Evolutionary conservation across 106 monocot genomes (phyloP).

Genomic region (Acorus calamus): DNA sequence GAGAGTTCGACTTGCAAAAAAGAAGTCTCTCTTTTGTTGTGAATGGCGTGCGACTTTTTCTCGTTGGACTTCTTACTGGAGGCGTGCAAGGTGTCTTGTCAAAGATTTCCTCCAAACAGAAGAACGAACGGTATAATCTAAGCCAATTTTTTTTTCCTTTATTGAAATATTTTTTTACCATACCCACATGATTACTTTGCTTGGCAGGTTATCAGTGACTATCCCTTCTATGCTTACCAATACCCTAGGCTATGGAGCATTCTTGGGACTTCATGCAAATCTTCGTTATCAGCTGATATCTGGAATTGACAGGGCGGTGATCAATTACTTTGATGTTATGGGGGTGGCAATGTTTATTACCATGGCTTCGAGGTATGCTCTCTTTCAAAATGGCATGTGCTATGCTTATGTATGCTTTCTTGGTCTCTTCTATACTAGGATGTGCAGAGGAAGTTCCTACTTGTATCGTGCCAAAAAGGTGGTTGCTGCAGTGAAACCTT

Average conservation of each 20-base stretch:
- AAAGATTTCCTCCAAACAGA: slow-evolving; percentile 46
- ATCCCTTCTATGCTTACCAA: slow-evolving; percentile 65
- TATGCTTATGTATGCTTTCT: slow-evolving; percentile 1
- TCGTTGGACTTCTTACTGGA: slow-evolving; percentile 67
- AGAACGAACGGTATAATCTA: slow-evolving; percentile 39
- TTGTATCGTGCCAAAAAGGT: too few species aligned
- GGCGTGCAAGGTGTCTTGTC: slow-evolving; percentile 65
- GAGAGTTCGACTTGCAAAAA: slow-evolving; percentile 91
- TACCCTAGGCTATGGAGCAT: slow-evolving; percentile 92
- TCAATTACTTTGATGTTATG: slow-evolving; percentile 82
- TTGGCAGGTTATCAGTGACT: slow-evolving; percentile 64
- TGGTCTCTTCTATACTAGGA: neutral
- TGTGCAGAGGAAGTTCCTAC: too few species aligned
- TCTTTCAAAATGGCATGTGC: neutral
- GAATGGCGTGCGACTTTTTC: slow-evolving; percentile 66
- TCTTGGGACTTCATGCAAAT: slow-evolving; percentile 96
- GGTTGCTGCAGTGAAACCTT: too few species aligned
- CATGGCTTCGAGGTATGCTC: slow-evolving; percentile 51
- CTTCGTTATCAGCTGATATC: slow-evolving; percentile 73
- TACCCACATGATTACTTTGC: neutral
- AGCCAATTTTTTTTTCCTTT: neutral
- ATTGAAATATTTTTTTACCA: too few species aligned
- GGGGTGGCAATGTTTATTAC: slow-evolving; percentile 61
- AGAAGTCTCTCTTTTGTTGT: slow-evolving; percentile 79
- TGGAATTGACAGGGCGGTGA: slow-evolving; percentile 73